Evolutionary conservation across 202 grass and related monocot species (phyloP).

Genomic region (Bolboschoenoplectus hybrid): DNA sequence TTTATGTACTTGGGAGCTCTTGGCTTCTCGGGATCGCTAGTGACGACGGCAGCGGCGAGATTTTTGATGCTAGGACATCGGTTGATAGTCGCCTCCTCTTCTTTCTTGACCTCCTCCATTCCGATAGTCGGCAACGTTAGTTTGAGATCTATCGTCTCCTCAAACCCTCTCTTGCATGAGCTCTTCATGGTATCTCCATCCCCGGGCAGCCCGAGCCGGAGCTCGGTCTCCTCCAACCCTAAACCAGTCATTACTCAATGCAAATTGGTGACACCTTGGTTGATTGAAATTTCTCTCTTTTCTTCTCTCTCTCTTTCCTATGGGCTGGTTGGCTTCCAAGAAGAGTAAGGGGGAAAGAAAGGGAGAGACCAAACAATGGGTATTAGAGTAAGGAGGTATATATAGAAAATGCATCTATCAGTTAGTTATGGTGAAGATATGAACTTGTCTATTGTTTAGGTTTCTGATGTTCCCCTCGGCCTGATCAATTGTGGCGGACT

Average conservation of each 20-base stretch:
- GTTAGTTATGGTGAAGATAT: slow-evolving; percentile 53
- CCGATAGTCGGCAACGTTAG: slow-evolving; percentile 67
- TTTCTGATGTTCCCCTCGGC: slow-evolving; percentile 45
- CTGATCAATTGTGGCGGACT: slow-evolving; percentile 57
- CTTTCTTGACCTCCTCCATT: slow-evolving; percentile 51
- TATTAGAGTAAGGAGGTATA: slow-evolving; percentile 45
- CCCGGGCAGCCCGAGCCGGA: slow-evolving; percentile 80
- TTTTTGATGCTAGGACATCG: slow-evolving; percentile 51
- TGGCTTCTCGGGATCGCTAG: slow-evolving; percentile 69
- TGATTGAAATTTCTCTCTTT: slow-evolving; percentile 29
- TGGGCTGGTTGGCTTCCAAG: slow-evolving; percentile 34
- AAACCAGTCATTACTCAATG: slow-evolving; percentile 56
- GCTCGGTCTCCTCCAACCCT: slow-evolving; percentile 80
- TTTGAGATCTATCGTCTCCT: slow-evolving; percentile 90
- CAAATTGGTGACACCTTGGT: slow-evolving; percentile 50
- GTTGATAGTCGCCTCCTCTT: slow-evolving; percentile 49
- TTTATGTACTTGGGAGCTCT: slow-evolving; percentile 71
- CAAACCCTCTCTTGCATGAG: slow-evolving; percentile 71
- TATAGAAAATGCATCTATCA: slow-evolving; percentile 54
- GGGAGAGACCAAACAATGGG: slow-evolving; percentile 62
- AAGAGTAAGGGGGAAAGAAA: slow-evolving; percentile 36
- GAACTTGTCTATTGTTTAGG: slow-evolving; percentile 35
- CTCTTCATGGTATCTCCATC: slow-evolving; percentile 57
- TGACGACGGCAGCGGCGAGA: neutral
- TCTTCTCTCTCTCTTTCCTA: slow-evolving; percentile 27